phyloP scores from a whole-genome alignment of 805 yeast genomes.

The Myxozyma nipponensis region DNA sequence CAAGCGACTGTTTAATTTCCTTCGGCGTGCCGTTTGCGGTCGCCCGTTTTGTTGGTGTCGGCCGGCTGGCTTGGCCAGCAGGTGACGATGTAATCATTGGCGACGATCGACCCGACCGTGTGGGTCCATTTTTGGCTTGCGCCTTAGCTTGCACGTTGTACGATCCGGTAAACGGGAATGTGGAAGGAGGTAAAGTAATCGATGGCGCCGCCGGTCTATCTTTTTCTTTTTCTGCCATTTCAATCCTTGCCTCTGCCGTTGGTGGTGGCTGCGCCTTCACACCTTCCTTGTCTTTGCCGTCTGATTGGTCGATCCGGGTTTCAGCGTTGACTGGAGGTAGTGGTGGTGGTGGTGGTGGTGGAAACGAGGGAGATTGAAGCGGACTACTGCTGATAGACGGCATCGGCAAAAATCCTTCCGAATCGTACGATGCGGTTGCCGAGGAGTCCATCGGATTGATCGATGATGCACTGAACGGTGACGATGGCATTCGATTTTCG shows the following conservation, averaged over 20 bases:
- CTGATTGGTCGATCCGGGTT: background rate
- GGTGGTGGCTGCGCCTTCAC: background rate
- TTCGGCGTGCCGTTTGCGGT: slow-evolving; percentile 2
- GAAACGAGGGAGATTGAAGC: background rate
- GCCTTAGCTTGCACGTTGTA: slow-evolving; percentile 5
- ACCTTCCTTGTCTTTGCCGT: background rate
- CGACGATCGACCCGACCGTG: slow-evolving; percentile 5
- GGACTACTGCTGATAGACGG: background rate
- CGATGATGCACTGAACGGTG: background rate
- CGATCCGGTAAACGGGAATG: slow-evolving; percentile 16
- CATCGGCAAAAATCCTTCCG: background rate
- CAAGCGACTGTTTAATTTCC: background rate
- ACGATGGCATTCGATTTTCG: background rate
- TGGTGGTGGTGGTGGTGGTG: background rate
- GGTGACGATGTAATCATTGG: slow-evolving; percentile 1
- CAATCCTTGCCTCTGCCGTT: background rate
- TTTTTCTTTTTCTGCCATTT: background rate
- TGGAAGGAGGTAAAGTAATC: slow-evolving; percentile 23
- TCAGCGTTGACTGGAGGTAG: background rate
- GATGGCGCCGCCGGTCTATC: slow-evolving; percentile 1
- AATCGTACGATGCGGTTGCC: background rate
- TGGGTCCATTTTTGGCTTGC: background rate
- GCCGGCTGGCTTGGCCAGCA: background rate
- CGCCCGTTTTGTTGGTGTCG: too few species aligned
- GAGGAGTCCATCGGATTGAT: background rate